Percentiles rank a stretch among this genome's conserved stretches.
These are phyloP conservation scores for Azolla pinnata DNA, from an alignment of 75 land plant genomes.

Conservation along the genomic window DNA sequence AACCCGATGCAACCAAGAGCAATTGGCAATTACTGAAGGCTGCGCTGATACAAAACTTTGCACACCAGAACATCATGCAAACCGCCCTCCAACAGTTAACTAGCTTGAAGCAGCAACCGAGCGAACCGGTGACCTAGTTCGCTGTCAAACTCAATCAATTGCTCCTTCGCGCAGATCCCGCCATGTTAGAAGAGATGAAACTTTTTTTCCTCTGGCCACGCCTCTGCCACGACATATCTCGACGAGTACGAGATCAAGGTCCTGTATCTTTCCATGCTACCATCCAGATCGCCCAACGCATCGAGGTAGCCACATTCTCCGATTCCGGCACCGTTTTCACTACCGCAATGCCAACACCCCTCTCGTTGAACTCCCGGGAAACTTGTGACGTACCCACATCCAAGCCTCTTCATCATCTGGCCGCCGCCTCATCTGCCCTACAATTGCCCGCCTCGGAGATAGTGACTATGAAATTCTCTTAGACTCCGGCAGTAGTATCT, in stretches of 20 bases:
- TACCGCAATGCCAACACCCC: too few species aligned
- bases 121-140: background rate
- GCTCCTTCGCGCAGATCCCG: background rate
- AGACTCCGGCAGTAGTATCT: background rate
- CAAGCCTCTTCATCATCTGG: background rate
- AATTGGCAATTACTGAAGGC: background rate
- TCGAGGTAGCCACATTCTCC: too few species aligned
- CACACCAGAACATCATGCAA: background rate
- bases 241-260: background rate
- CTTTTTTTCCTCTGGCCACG: background rate
- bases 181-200: conserved; percentile 1
- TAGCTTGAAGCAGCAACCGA: background rate
- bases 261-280: background rate
- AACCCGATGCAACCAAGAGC: background rate
- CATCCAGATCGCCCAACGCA: background rate
- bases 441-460: background rate
- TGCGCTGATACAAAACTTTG: background rate
- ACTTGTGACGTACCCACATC: background rate
- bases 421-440: background rate
- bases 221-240: background rate
- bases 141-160: conserved; percentile 1
- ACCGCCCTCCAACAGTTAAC: background rate
- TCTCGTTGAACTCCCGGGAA: background rate
- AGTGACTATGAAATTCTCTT: background rate
- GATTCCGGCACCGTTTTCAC: too few species aligned